phyloP scores from a whole-genome alignment of 345 rosid species.

The Syzygium grande region DNA sequence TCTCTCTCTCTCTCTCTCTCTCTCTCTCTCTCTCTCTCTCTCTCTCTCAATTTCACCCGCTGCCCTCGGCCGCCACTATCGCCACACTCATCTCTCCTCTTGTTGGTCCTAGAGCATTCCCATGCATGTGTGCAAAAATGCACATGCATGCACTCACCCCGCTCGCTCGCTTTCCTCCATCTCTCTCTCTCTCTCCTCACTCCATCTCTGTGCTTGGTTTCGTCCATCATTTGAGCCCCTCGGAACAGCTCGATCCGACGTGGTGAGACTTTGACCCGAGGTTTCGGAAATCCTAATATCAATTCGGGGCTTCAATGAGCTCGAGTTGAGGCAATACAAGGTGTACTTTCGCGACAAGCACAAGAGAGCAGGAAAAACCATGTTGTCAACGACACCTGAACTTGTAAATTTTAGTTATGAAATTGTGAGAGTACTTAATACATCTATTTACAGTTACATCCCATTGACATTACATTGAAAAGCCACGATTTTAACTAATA shows the following conservation, averaged over 20 bases:
- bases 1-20: too few relatives aligned
- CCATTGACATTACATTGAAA: not conserved
- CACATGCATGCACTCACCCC: not conserved
- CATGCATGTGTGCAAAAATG: not conserved
- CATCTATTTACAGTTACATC: not conserved
- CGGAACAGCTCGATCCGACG: not conserved
- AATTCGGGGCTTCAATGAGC: not conserved
- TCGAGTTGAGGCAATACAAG: not conserved
- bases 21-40: not conserved
- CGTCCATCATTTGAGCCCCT: not conserved
- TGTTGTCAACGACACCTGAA: not conserved
- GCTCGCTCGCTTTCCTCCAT: not conserved
- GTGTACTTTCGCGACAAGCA: not conserved
- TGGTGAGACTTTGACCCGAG: not conserved
- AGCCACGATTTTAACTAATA: not conserved
- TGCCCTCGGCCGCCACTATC: not conserved
- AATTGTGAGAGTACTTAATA: not conserved
- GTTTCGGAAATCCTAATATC: not conserved
- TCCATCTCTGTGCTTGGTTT: not conserved
- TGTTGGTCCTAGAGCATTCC: not conserved
- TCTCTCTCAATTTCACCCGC: not conserved
- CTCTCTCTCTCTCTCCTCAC: not conserved
- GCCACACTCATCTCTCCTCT: not conserved
- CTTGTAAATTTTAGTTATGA: not conserved
- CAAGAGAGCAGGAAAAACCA: not conserved